Percentiles rank a stretch among this genome's conserved stretches.
phyloP scores from a whole-genome alignment of 1,284 basidiomycete genomes.

The Microbotryomycetes sp. region DNA sequence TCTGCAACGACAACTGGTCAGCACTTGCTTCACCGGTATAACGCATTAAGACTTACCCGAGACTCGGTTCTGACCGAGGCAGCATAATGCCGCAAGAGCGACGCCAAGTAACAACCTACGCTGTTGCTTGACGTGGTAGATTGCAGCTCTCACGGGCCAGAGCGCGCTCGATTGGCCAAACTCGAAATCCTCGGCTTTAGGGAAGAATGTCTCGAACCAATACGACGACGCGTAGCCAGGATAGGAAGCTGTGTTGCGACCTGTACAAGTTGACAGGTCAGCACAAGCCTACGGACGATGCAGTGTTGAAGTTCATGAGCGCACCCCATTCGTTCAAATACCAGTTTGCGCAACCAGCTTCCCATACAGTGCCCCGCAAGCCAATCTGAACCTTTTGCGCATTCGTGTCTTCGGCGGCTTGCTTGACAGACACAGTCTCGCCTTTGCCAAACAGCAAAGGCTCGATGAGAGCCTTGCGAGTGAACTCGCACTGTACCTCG shows the following conservation, averaged over 20 bases:
- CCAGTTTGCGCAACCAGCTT: conserved; percentile 14
- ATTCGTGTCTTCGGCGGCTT: conserved; percentile 10
- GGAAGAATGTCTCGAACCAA: conserved; percentile 14
- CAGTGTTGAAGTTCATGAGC: neutral
- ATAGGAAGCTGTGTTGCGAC: conserved; percentile 12
- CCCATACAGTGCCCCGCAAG: conserved; percentile 11
- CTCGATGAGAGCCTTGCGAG: conserved; percentile 10
- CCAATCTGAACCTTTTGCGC: conserved; percentile 8
- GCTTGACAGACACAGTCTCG: conserved; percentile 4
- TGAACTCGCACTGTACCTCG: conserved; percentile 12
- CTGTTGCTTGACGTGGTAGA: neutral
- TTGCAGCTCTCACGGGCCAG: neutral
- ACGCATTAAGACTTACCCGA: too few species aligned
- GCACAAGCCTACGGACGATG: too few species aligned
- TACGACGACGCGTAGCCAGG: conserved; percentile 12
- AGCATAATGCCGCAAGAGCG: neutral
- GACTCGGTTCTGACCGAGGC: too few species aligned
- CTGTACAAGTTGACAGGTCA: neutral
- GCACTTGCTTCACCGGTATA: too few species aligned
- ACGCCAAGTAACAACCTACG: neutral
- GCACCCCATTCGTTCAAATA: conserved; percentile 15
- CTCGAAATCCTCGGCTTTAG: conserved; percentile 4
- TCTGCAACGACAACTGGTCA: too few species aligned
- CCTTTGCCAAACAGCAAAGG: conserved; percentile 10
- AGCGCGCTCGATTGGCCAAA: neutral